Evolutionary conservation across 2,329 filamentous ascomycete species (phyloP).

Genomic region (Penicillium verrucosum): DNA sequence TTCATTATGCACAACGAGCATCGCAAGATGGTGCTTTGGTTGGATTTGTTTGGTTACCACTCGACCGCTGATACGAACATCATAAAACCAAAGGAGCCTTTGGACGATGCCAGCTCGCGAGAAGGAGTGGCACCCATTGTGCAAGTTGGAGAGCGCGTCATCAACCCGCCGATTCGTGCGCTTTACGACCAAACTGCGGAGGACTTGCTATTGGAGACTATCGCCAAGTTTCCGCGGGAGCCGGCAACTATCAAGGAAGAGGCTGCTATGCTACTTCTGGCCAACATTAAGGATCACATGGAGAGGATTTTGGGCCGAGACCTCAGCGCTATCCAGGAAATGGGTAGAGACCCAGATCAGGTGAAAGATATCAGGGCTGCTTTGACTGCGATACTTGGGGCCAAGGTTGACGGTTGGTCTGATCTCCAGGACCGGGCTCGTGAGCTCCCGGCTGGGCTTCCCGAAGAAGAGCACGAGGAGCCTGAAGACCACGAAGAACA

Average conservation of each 20-base stretch:
- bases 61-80: conserved; percentile 46
- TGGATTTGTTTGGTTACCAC: conserved; percentile 61
- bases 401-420: conserved; percentile 46
- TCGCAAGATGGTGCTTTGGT: conserved; percentile 62
- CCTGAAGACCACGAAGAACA: conserved; percentile 12
- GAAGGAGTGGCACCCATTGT: conserved; percentile 44
- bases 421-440: conserved; percentile 41
- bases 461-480: conserved; percentile 27
- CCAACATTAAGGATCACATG: conserved; percentile 50
- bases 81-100: conserved; percentile 43
- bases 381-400: conserved; percentile 43
- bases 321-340: conserved; percentile 45
- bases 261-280: conserved; percentile 46
- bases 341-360: conserved; percentile 45
- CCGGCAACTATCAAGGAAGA: conserved; percentile 47
- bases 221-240: conserved; percentile 44
- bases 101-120: conserved; percentile 36
- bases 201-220: conserved; percentile 43
- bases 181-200: conserved; percentile 45
- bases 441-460: conserved; percentile 35
- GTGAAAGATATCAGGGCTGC: conserved; percentile 45
- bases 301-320: conserved; percentile 45
- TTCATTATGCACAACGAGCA: conserved; percentile 64
- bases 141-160: conserved; percentile 42
- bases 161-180: conserved; percentile 42